Conservation (phyloP, 352 stramenopile species). For the Globisporangium solare region DNA sequence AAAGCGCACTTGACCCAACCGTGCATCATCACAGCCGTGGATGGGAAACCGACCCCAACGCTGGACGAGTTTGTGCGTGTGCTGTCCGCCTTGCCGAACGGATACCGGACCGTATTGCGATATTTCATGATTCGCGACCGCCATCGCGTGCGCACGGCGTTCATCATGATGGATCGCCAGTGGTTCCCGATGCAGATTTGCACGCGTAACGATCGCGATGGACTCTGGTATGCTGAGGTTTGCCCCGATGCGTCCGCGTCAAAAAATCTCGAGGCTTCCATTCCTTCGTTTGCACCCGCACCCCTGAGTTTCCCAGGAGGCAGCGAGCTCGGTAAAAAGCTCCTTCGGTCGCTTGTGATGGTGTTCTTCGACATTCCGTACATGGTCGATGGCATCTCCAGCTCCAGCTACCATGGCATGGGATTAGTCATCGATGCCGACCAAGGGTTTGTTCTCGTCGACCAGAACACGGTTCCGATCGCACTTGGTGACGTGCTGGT, state of each 20-base stretch:
- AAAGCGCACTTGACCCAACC: constrained; percentile 80
- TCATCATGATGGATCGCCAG: constrained; percentile 87
- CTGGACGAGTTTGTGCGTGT: constrained; percentile 80
- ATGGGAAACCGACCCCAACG: constrained; percentile 71
- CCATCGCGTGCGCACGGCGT: constrained; percentile 77
- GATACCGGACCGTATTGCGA: constrained; percentile 73
- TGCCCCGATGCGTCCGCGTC: constrained; percentile 21
- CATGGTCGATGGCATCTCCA: constrained; percentile 89
- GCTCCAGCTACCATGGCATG: constrained; percentile 84
- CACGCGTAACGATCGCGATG: constrained; percentile 65
- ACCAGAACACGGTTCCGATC: constrained; percentile 91
- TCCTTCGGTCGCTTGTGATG: constrained; percentile 84
- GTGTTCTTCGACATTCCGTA: constrained; percentile 92
- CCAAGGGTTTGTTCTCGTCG: constrained; percentile 87
- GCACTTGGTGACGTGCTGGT: constrained; percentile 83
- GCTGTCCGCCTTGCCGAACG: constrained; percentile 68
- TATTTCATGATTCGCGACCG: constrained; percentile 87
- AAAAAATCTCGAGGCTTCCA: constrained; percentile 13
- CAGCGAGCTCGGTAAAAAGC: constrained; percentile 61
- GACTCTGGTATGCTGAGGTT: constrained; percentile 55
- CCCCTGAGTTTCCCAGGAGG: constrained; percentile 69
- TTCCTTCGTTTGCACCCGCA: constrained; percentile 50
- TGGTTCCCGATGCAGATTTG: constrained; percentile 89
- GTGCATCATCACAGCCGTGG: constrained; percentile 85
- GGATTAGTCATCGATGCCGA: constrained; percentile 85